phyloP scores from a whole-genome alignment of 192 early-diverging fungal genomes.

The Phlyctochytrium planicorne region DNA sequence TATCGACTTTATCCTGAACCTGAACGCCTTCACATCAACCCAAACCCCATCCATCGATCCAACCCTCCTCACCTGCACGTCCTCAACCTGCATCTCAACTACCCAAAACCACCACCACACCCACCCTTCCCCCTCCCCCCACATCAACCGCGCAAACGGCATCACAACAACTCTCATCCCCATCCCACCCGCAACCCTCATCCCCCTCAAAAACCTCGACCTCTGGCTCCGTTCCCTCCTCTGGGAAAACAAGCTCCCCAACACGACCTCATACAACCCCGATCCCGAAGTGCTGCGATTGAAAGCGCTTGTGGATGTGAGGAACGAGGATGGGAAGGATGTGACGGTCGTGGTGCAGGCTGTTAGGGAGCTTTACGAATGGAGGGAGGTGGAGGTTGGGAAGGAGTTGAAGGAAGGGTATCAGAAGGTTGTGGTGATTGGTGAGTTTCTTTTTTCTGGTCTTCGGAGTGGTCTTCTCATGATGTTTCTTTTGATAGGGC shows the following conservation, averaged over 20 bases:
- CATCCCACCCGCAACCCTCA: conserved; percentile 26
- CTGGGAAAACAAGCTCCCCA: conserved; percentile 55
- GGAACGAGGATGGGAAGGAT: conserved; percentile 16
- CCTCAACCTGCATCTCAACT: not conserved
- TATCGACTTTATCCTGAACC: conserved; percentile 59
- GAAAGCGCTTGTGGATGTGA: conserved; percentile 57
- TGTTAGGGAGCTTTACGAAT: conserved; percentile 70
- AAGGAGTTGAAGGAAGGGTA: conserved; percentile 24
- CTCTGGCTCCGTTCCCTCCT: conserved; percentile 75
- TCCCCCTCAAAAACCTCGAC: conserved; percentile 60
- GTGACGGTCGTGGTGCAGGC: conserved; percentile 56
- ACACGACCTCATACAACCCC: not conserved
- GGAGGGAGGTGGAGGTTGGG: conserved; percentile 31
- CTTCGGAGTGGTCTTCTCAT: too few relatives aligned
- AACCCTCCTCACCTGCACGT: not conserved
- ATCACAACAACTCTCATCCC: conserved; percentile 62
- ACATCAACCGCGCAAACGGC: conserved; percentile 28
- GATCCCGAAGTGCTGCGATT: conserved; percentile 54
- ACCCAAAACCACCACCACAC: conserved; percentile 8
- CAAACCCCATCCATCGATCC: not conserved
- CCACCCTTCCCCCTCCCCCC: conserved; percentile 22
- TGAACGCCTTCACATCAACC: conserved; percentile 52
- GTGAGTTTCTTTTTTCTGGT: conserved; percentile 11
- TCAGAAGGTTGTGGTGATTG: conserved; percentile 52
- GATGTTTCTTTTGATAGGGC: not conserved